These are phyloP conservation scores for Hyaloscypha variabilis DNA, from an alignment of 495 filamentous ascomycete genomes.

Conservation along the genomic window DNA sequence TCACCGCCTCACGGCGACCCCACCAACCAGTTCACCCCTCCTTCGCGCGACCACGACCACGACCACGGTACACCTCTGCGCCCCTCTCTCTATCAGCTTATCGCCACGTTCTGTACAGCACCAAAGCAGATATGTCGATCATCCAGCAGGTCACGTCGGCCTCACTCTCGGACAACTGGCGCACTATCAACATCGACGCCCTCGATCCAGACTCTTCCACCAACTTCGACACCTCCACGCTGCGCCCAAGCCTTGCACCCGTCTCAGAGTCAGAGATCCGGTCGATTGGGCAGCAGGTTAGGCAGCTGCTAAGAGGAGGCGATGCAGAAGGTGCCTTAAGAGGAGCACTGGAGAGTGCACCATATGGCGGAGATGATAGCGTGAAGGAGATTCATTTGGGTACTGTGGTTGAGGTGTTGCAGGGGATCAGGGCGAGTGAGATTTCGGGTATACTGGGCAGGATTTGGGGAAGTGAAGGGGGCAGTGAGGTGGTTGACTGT, in stretches of 20 bases:
- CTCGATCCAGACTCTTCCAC: constrained; percentile 82
- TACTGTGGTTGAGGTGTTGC: constrained; percentile 83
- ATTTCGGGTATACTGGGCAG: constrained; percentile 83
- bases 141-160: constrained; percentile 56
- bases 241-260: constrained; percentile 71
- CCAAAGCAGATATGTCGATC: constrained; percentile 48
- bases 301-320: constrained; percentile 81
- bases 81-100: background rate
- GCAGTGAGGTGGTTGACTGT: constrained; percentile 71
- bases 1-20: background rate
- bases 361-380: constrained; percentile 54
- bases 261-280: constrained; percentile 73
- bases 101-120: background rate
- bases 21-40: background rate
- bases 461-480: constrained; percentile 70
- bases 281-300: constrained; percentile 71
- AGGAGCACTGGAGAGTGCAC: constrained; percentile 74
- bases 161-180: constrained; percentile 66
- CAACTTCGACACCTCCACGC: constrained; percentile 83
- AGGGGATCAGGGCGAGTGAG: constrained; percentile 86
- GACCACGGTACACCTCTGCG: constrained; percentile 1
- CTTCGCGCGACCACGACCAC: background rate
- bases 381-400: constrained; percentile 85
- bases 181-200: constrained; percentile 91
- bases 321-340: constrained; percentile 84